phyloP scores from a whole-genome alignment of 2,329 filamentous ascomycete genomes.

The Fusarium metavorans region DNA sequence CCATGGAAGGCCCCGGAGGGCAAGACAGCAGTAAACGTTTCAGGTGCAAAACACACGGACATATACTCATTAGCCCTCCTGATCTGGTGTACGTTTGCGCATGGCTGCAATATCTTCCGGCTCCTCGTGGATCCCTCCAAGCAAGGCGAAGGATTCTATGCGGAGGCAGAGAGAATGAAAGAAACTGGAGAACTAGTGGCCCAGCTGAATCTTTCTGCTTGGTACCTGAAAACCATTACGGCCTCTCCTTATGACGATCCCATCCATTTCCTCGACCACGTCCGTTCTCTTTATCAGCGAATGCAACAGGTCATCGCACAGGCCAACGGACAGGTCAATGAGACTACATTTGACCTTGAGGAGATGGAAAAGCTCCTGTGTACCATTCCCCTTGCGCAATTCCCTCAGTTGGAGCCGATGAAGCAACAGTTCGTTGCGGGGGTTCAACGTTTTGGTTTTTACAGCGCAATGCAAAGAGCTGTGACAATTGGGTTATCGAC shows the following conservation, averaged over 20 bases:
- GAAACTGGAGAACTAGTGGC: background rate
- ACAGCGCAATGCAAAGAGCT: background rate
- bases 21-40: background rate
- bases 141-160: background rate
- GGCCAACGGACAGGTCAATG: background rate
- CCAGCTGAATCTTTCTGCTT: background rate
- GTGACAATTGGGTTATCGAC: background rate
- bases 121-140: background rate
- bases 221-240: background rate
- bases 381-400: background rate
- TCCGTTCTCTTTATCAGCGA: background rate
- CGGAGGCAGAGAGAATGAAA: background rate
- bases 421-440: background rate
- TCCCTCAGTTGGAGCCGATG: background rate
- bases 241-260: background rate
- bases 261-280: background rate
- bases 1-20: background rate
- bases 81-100: background rate
- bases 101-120: background rate
- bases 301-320: background rate
- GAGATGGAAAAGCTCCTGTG: background rate
- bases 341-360: background rate
- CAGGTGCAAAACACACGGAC: background rate
- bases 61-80: background rate
- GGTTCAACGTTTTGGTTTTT: background rate